A percentile compares a stretch with the other conserved stretches of the same genome.
phyloP scores from a whole-genome alignment of 2,329 filamentous ascomycete species.

The Lomentospora prolificans region DNA sequence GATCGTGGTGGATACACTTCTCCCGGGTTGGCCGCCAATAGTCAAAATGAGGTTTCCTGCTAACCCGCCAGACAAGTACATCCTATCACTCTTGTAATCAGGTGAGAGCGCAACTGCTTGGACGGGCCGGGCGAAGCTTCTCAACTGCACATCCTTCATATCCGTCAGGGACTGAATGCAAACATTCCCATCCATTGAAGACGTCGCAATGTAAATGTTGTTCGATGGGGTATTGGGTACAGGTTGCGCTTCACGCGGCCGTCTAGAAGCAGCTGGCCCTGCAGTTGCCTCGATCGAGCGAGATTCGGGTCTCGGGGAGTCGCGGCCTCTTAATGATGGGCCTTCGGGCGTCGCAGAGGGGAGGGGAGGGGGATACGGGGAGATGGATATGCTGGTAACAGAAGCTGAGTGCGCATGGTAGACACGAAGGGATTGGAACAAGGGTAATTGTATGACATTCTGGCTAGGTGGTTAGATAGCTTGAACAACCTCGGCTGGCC shows the following conservation, averaged over 20 bases:
- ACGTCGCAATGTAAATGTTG: slow-evolving; percentile 84
- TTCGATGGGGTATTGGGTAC: slow-evolving; percentile 74
- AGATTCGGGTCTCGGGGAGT: slow-evolving; percentile 16
- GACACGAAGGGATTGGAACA: slow-evolving; percentile 69
- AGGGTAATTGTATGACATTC: slow-evolving; percentile 79
- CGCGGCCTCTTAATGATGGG: not conserved
- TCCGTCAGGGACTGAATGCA: slow-evolving; percentile 84
- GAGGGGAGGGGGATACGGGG: slow-evolving; percentile 61
- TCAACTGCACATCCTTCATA: slow-evolving; percentile 76
- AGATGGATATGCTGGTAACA: slow-evolving; percentile 81
- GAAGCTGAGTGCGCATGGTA: slow-evolving; percentile 93
- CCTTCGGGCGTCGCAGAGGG: slow-evolving; percentile 12
- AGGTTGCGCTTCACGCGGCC: slow-evolving; percentile 38
- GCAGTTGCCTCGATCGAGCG: slow-evolving; percentile 19
- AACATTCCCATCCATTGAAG: slow-evolving; percentile 91
- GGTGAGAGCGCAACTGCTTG: slow-evolving; percentile 91
- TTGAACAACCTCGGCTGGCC: too few relatives aligned
- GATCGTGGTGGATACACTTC: slow-evolving; percentile 80
- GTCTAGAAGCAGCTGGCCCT: slow-evolving; percentile 41
- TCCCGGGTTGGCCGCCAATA: slow-evolving; percentile 66
- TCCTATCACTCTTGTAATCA: slow-evolving; percentile 80
- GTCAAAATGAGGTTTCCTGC: slow-evolving; percentile 85
- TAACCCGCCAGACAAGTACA: slow-evolving; percentile 82
- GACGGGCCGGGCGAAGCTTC: slow-evolving; percentile 88
- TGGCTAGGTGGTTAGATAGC: slow-evolving; percentile 27